Evolutionary conservation across 2,329 filamentous ascomycete species (phyloP), one percentile per base, ranked within the genome.

Genomic region (Claviceps sp.): DNA sequence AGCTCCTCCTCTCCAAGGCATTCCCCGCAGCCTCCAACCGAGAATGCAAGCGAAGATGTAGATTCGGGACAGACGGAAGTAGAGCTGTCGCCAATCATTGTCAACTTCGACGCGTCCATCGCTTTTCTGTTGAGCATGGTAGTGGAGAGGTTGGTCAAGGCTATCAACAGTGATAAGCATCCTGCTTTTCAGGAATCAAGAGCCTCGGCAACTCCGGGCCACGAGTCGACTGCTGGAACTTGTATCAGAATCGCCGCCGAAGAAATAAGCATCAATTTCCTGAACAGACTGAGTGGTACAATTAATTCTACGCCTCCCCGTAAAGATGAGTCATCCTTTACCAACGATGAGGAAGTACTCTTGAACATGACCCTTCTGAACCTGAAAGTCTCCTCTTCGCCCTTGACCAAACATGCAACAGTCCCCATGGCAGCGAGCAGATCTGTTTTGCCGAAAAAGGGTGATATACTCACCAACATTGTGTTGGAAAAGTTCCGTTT

Each of bases 401-500:
- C 53, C 26, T 36, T 51, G 41, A 9, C 34, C 4, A 9, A n/a
- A 18, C 36, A 51, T 43, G 41, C 34, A 18, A 51, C 41, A n/a
- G 24, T 43, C 3, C n/a, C 48, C 5, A 50, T 51, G 45, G 36
- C 41, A 36, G 53, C 53, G 8, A 53, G 48, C 45, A 40, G 50
- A 34, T 43, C 50, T 13, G n/a, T 36, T 8, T 43, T 47, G 26
- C 50, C 51, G 34, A 48, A 53, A 30, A 67, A 58, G 16, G 48
- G 55, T 18, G 61, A 58, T 38, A 56, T 59, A 14, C 51, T 62
- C 41, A 70, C 61, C 4, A 72, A 64, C 42, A 58, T 81, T 11
- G 68, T 73, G 44, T 59, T 84, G 2, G 71, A 78, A 55, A 79
- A 77, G 55, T 78, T 85, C 58, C 71, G 70, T 0, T 80, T 85